Evolutionary conservation across 768 basidiomycete genomes (phyloP).

Genomic region (Amanita inopinata): DNA sequence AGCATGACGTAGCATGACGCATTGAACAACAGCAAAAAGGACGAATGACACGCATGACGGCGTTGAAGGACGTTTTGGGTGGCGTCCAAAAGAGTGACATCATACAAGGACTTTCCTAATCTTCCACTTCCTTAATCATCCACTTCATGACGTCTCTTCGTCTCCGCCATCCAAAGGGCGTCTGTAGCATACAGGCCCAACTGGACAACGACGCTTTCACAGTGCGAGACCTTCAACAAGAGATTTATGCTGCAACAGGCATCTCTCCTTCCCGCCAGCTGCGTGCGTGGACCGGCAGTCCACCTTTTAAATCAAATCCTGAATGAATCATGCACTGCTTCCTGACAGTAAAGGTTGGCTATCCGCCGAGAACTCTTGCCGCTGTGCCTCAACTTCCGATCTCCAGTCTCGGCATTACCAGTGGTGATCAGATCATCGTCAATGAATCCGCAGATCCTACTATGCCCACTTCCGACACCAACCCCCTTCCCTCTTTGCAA

Average conservation of each 20-base stretch:
- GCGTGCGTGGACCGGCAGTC: conserved; percentile 35
- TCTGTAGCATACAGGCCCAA: conserved; percentile 66
- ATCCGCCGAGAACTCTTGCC: conserved; percentile 70
- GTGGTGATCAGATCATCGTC: conserved; percentile 85
- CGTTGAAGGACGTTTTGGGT: background rate
- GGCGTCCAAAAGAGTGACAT: background rate
- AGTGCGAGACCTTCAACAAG: conserved; percentile 66
- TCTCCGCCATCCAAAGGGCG: conserved; percentile 78
- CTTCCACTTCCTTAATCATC: too few species aligned
- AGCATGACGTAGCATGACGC: conserved; percentile 8
- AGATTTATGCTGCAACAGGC: conserved; percentile 55
- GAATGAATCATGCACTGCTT: conserved; percentile 2
- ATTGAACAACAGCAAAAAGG: background rate
- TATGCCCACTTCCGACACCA: conserved; percentile 9
- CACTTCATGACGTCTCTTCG: conserved; percentile 59
- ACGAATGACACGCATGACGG: background rate
- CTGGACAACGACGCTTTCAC: conserved; percentile 42
- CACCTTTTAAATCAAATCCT: background rate
- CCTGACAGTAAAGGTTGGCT: conserved; percentile 64
- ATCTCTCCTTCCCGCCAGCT: conserved; percentile 74
- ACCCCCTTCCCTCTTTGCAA: background rate
- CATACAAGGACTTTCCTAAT: too few species aligned
- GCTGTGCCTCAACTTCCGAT: conserved; percentile 67
- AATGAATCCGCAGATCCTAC: conserved; percentile 26
- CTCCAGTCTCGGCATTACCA: conserved; percentile 63